phyloP scores from a whole-genome alignment of 257 asterid genomes.

The Fraxinus americana region DNA sequence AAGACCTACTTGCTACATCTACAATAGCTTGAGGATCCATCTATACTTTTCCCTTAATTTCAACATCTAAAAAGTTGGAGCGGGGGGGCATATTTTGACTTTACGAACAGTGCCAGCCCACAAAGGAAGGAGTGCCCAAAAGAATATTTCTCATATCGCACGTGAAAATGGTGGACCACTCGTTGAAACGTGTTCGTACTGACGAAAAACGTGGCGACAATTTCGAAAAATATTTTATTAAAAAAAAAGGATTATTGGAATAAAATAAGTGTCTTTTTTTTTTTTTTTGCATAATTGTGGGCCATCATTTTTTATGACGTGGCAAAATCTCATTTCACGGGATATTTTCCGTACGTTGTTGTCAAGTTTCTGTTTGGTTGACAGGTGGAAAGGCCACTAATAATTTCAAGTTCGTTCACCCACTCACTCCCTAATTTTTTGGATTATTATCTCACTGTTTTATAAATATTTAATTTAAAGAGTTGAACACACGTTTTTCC shows the following conservation, averaged over 20 bases:
- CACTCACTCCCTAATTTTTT: too few relatives aligned
- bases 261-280: background rate
- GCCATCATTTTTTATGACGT: background rate
- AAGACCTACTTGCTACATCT: too few relatives aligned
- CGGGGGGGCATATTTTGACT: too few relatives aligned
- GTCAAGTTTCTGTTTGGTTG: background rate
- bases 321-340: background rate
- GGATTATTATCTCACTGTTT: too few relatives aligned
- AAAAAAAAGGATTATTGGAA: background rate
- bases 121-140: background rate
- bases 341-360: background rate
- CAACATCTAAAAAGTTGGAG: too few relatives aligned
- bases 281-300: too few relatives aligned
- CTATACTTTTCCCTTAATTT: too few relatives aligned
- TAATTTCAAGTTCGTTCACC: too few relatives aligned
- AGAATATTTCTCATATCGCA: background rate
- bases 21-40: too few relatives aligned
- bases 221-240: background rate
- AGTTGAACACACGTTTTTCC: too few relatives aligned
- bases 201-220: background rate
- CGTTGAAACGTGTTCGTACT: background rate
- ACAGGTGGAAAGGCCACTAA: background rate
- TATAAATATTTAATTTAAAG: too few relatives aligned
- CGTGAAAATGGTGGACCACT: constrained; percentile 5
- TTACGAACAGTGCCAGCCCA: background rate